phyloP scores from a whole-genome alignment of 129 eudicot genomes.

The Scalesia atractyloides region DNA sequence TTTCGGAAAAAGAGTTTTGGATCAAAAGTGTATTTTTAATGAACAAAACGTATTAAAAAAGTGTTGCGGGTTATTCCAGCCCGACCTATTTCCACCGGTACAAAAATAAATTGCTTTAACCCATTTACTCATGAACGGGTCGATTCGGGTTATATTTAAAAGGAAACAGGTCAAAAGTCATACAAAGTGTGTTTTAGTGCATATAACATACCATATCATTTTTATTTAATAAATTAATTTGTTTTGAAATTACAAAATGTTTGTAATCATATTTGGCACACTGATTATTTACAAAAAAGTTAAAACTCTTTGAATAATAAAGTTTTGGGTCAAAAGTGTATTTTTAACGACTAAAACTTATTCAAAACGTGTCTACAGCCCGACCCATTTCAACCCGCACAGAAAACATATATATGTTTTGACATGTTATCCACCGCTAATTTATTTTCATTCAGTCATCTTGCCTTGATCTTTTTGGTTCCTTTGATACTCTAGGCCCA shows the following conservation, averaged over 20 bases:
- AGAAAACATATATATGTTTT: too few species aligned
- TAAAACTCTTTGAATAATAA: background rate
- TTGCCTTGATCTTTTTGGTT: slow-evolving; percentile 70
- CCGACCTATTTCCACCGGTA: too few species aligned
- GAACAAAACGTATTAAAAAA: too few species aligned
- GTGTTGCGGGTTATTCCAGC: too few species aligned
- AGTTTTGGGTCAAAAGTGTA: background rate
- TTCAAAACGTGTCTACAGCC: background rate
- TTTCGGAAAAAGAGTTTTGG: background rate
- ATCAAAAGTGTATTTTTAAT: slow-evolving; percentile 1
- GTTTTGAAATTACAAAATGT: background rate
- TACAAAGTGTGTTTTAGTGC: background rate
- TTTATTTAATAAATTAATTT: background rate
- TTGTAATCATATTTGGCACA: background rate
- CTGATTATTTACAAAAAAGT: background rate
- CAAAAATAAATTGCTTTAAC: too few species aligned
- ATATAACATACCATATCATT: background rate
- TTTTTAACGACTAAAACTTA: background rate
- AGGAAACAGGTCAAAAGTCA: background rate
- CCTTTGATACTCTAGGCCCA: slow-evolving; percentile 90
- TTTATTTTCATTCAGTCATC: slow-evolving; percentile 29
- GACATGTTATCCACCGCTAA: background rate
- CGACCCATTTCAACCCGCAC: too few species aligned
- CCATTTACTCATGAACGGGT: too few species aligned
- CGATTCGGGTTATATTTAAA: too few species aligned